phyloP scores from a whole-genome alignment of 2,329 filamentous ascomycete genomes.

The Cercospora beticola region DNA sequence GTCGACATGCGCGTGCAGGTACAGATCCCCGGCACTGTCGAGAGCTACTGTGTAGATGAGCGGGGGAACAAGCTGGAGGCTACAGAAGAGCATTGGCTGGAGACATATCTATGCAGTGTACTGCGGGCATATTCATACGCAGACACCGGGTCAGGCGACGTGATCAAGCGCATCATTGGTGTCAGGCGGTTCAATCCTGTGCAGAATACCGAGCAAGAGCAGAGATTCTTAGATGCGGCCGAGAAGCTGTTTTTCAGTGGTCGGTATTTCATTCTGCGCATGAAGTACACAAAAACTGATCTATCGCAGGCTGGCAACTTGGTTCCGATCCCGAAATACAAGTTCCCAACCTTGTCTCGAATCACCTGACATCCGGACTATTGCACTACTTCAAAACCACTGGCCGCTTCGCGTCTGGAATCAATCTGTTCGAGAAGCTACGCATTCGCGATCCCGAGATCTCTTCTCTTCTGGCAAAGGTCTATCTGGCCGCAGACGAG shows the following conservation, averaged over 20 bases:
- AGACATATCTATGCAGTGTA: constrained; percentile 95
- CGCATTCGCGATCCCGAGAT: constrained; percentile 88
- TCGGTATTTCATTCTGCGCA: constrained; percentile 38
- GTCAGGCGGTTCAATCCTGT: constrained; percentile 96
- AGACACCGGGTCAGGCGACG: constrained; percentile 89
- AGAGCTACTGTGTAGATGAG: constrained; percentile 97
- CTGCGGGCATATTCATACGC: constrained; percentile 94
- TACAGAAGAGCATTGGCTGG: constrained; percentile 91
- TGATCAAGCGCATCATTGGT: constrained; percentile 95
- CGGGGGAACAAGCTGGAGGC: constrained; percentile 91
- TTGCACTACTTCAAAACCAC: constrained; percentile 95
- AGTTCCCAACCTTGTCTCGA: constrained; percentile 93
- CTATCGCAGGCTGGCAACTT: constrained; percentile 74
- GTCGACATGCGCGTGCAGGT: constrained; percentile 98
- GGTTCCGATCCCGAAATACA: constrained; percentile 97
- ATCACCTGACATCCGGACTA: constrained; percentile 90
- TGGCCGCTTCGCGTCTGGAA: constrained; percentile 88
- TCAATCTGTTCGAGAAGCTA: constrained; percentile 97
- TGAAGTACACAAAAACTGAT: constrained; percentile 7
- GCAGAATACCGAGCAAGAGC: constrained; percentile 96
- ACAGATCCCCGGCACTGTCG: constrained; percentile 91
- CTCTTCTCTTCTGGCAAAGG: constrained; percentile 84
- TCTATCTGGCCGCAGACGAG: constrained; percentile 91
- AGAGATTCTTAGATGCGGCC: constrained; percentile 90
- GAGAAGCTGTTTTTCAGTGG: constrained; percentile 94